Evolutionary conservation across 2,329 filamentous ascomycete genomes (phyloP).

Genomic region (Arthrobotrys sinensis): DNA sequence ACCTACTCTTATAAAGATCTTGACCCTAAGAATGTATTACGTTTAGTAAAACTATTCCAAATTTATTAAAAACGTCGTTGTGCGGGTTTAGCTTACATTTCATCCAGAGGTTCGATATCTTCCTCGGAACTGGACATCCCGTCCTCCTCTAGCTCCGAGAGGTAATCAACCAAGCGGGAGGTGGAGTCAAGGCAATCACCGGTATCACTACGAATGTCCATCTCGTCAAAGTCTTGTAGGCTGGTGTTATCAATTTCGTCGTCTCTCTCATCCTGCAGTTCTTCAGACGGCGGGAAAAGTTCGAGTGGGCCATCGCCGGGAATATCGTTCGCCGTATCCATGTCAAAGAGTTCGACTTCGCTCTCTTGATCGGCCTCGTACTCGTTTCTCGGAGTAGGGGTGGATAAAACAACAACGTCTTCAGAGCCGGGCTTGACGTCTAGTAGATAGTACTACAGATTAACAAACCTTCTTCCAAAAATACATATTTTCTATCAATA

Average conservation of each 20-base stretch:
- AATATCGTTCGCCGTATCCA: not conserved
- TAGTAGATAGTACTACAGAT: not conserved
- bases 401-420: slow-evolving; percentile 1
- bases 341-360: not conserved
- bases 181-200: too few relatives aligned
- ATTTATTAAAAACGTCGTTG: not conserved
- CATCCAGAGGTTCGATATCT: not conserved
- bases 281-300: not conserved
- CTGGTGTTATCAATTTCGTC: not conserved
- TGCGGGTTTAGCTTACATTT: not conserved
- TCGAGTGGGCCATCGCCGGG: not conserved
- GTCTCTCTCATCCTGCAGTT: not conserved
- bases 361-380: not conserved
- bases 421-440: not conserved
- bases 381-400: slow-evolving; percentile 2
- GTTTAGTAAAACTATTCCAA: not conserved
- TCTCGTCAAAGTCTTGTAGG: not conserved
- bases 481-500: not conserved
- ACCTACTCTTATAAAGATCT: not conserved
- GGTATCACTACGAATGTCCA: not conserved
- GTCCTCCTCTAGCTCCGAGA: not conserved
- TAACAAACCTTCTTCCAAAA: not conserved
- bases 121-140: not conserved
- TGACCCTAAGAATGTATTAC: not conserved
- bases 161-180: too few relatives aligned